Evolutionary conservation across 116 monocot genomes (phyloP).

Genomic region (Thalassia testudinum): DNA sequence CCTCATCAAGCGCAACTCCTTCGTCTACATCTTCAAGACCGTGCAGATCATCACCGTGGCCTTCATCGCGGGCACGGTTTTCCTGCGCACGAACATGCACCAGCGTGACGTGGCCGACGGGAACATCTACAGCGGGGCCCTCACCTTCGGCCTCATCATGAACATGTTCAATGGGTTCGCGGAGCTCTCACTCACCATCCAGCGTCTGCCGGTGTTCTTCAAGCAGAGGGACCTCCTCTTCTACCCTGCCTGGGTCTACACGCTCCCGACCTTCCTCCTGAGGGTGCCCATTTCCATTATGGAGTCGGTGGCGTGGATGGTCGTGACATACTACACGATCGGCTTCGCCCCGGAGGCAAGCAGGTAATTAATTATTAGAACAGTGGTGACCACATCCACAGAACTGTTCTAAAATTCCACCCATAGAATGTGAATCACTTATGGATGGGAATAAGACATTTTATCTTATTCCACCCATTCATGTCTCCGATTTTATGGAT

Average conservation of each 20-base stretch:
- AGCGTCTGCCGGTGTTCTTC: conserved; percentile 64
- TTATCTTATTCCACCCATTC: too few relatives aligned
- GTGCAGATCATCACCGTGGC: conserved; percentile 47
- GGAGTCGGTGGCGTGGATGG: conserved; percentile 43
- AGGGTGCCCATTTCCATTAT: conserved; percentile 57
- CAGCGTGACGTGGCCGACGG: conserved; percentile 25
- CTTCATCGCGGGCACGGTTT: conserved; percentile 46
- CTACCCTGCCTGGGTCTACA: conserved; percentile 55
- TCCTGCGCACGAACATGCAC: conserved; percentile 41
- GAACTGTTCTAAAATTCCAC: too few relatives aligned
- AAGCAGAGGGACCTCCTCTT: conserved; percentile 77
- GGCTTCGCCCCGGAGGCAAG: conserved; percentile 63
- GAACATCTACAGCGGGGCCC: conserved; percentile 33
- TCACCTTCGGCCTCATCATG: conserved; percentile 31
- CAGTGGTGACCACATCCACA: too few relatives aligned
- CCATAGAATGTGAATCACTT: not conserved
- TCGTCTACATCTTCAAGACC: conserved; percentile 54
- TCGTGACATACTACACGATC: conserved; percentile 54
- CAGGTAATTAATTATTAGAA: conserved; percentile 23
- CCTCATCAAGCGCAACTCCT: conserved; percentile 57
- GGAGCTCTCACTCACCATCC: conserved; percentile 35
- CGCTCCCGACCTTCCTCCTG: conserved; percentile 45
- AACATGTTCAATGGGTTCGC: conserved; percentile 77
- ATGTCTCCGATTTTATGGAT: too few relatives aligned
- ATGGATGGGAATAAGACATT: too few relatives aligned